Evolutionary conservation across 768 basidiomycete species (phyloP), one percentile per base, ranked within the genome.

Genomic region (Strobilomyces echinocephalus): DNA sequence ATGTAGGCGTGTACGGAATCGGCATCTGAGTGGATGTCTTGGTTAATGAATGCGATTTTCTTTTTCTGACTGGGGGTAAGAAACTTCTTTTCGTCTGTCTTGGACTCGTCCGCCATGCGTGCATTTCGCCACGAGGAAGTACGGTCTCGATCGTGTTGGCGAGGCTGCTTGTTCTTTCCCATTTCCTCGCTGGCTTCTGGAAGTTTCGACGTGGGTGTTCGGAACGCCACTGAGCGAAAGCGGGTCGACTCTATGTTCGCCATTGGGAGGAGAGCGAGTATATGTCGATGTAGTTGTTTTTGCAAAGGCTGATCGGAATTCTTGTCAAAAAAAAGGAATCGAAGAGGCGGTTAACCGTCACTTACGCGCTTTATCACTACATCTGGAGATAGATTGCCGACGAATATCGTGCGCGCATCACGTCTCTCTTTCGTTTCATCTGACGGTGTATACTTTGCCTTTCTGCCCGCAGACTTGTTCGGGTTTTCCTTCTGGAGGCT

Each of bases 221-320:
- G 84, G 75, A 97, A 97, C 1, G 94, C 86, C 46, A 97, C 80
- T 15, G 94, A 97, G 48, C 95, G 91, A 76, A 95, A 97, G 40
- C 95, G 91, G 24, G 84, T 79, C 5, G 93, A 94, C 64, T 98
- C 95, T 58, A 97, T 86, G 73, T 88, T 91, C 49, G 90, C 83
- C 0, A 76, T 70, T 4, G 89, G 84, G 14, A 90, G 76, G 56
- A 81, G 78, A 1, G 85, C 72, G 21, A 92, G 75, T 56, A 97
- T 78, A 66, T 95, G 89, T 26, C 80, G 78, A 55, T 83, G 83
- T 28, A 98, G 74, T 58, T 84, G 81, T 66, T 92, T 93, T 59
- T 83, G 80, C 18, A 83, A 63, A 10, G 87, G 77, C 93, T 97
- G 59, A 14, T 38, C 39, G 49, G 48, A 24, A n/a, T 30, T 14